Evolutionary conservation across 352 stramenopile species (phyloP), one percentile per base, ranked within the genome.

Genomic region (Phytophthora podocarpi): DNA sequence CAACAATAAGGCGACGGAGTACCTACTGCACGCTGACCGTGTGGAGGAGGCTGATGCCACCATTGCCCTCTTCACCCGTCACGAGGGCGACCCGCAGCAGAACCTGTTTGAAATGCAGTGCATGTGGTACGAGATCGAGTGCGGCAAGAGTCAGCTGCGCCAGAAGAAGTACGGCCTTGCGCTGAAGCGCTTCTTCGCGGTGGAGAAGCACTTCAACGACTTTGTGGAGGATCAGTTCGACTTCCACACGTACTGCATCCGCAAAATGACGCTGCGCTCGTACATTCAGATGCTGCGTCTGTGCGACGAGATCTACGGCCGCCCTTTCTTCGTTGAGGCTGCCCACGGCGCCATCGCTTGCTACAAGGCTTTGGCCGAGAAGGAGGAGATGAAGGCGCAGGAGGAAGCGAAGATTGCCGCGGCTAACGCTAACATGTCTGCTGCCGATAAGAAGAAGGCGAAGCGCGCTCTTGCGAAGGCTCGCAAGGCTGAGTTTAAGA

Each of bases 91-190:
- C 67, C 89, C 95, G 23, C 90, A 98, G 70, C 86, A 97, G 63
- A 98, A 99, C 68, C 72, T 99, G 43, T 98, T 90, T 59, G 96
- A 99, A 49, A 99, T 99, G 96, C 97, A 99, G 76, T 98, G 93
- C 73, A 98, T 98, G 71, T 99, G 97, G 97, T 99, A 98, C 75
- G 97, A 99, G 74, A 83, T 98, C 37, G 96, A 98, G 70, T 84
- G 79, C 41, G 87, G 78, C 24, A 57, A 70, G 45, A 80, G 78
- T 43, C 82, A 90, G 6, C 42, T 88, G 42, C 78, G 82, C 32
- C 74, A 90, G 59, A 57, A 80, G 46, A 74, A 89, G 49, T 84
- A 81, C 28, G 96, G 91, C 1, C 84, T 85, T 35, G 94, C 93
- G 24, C 71, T 99, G 26, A 98, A 99, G 73, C 97, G 97, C 18